Percentiles rank a stretch among this genome's conserved stretches.
phyloP scores from a whole-genome alignment of 148 eudicot genomes.

The Persicaria tinctoria region DNA sequence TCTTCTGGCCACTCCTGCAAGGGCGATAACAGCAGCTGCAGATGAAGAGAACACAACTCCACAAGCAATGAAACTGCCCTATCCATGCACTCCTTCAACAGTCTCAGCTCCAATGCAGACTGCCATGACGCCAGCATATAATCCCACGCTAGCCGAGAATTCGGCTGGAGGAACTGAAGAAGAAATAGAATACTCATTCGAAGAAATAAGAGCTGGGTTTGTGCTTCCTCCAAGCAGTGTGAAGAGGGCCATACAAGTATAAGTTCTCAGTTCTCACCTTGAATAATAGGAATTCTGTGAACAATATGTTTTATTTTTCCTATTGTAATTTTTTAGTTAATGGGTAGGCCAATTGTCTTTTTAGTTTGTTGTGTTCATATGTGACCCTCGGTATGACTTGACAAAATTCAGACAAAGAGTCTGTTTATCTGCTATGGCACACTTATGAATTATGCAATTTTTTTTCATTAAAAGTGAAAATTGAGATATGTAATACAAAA shows the following conservation, averaged over 20 bases:
- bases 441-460: neutral
- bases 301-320: no score
- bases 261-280: constrained; percentile 8
- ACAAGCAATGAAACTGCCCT: constrained; percentile 24
- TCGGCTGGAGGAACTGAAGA: constrained; percentile 23
- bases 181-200: constrained; percentile 78
- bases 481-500: no score
- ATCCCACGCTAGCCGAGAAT: constrained; percentile 31
- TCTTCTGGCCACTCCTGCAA: constrained; percentile 26
- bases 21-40: constrained; percentile 20
- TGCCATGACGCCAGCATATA: constrained; percentile 39
- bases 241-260: constrained; percentile 30
- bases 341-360: no score
- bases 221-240: constrained; percentile 31
- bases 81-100: constrained; percentile 40
- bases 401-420: neutral
- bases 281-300: neutral
- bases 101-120: constrained; percentile 48
- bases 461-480: no score
- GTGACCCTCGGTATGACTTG: neutral
- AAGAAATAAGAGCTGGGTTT: constrained; percentile 68
- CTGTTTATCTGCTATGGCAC: no score
- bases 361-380: neutral
- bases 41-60: constrained; percentile 52
- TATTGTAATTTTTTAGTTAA: no score